These are phyloP conservation scores for Penicillium cosmopolitanum DNA, from an alignment of 495 filamentous ascomycete species.

Conservation along the genomic window DNA sequence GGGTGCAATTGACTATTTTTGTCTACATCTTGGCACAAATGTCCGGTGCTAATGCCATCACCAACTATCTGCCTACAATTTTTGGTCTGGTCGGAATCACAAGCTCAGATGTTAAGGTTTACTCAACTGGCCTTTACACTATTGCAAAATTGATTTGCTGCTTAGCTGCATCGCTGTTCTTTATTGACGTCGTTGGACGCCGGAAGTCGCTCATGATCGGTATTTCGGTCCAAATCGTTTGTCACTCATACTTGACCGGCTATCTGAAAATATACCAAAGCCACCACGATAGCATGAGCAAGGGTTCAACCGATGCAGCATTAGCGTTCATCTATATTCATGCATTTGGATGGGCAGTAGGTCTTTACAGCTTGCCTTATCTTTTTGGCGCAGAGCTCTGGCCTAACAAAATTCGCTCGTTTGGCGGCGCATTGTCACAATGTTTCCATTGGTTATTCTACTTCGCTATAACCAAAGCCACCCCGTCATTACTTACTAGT, in stretches of 20 bases:
- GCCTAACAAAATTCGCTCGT: slow-evolving; percentile 26
- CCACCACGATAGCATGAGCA: slow-evolving; percentile 2
- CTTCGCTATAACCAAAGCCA: slow-evolving; percentile 16
- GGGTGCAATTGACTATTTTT: slow-evolving; percentile 16
- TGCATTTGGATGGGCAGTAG: slow-evolving; percentile 20
- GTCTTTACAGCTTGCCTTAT: slow-evolving; percentile 25
- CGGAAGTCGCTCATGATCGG: slow-evolving; percentile 19
- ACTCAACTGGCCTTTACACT: slow-evolving; percentile 22
- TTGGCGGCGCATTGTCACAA: slow-evolving; percentile 22
- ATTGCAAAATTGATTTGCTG: slow-evolving; percentile 19
- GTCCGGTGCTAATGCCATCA: slow-evolving; percentile 27
- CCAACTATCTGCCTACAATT: slow-evolving; percentile 18
- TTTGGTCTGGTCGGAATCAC: slow-evolving; percentile 10
- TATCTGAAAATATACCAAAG: slow-evolving; percentile 19
- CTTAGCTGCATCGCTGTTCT: slow-evolving; percentile 20
- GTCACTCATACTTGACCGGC: slow-evolving; percentile 15
- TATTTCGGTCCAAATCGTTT: slow-evolving; percentile 18
- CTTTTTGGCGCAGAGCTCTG: slow-evolving; percentile 27
- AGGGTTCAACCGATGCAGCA: slow-evolving; percentile 11
- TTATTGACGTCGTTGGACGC: slow-evolving; percentile 21
- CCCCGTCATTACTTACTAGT: slow-evolving; percentile 14
- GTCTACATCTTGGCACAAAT: slow-evolving; percentile 21
- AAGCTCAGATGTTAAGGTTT: slow-evolving; percentile 4
- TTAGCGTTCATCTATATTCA: slow-evolving; percentile 19
- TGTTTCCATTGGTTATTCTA: slow-evolving; percentile 28